Evolutionary conservation across 2,329 filamentous ascomycete species (phyloP).

Genomic region (Alternaria postmessia): DNA sequence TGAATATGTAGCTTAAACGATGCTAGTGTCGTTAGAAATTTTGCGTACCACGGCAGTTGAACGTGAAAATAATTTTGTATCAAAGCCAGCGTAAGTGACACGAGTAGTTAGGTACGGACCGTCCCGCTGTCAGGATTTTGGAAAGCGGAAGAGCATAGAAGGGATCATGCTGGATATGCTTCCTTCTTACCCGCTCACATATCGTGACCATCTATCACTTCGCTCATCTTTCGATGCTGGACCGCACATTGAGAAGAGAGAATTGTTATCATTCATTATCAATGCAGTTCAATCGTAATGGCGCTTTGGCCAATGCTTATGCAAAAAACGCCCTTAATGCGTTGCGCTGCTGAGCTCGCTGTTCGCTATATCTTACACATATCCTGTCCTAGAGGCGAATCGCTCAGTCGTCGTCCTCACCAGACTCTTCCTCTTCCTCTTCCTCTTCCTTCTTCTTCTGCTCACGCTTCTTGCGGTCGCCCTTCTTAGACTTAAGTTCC

Average conservation of each 20-base stretch:
- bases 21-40: neutral
- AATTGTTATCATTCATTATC: constrained; percentile 8
- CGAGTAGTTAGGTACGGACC: constrained; percentile 10
- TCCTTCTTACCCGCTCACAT: neutral
- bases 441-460: constrained; percentile 57
- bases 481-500: constrained; percentile 57
- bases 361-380: constrained; percentile 12
- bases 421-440: constrained; percentile 55
- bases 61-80: neutral
- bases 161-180: constrained; percentile 17
- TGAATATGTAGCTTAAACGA: neutral
- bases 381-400: constrained; percentile 12
- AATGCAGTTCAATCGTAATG: constrained; percentile 7
- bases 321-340: constrained; percentile 24
- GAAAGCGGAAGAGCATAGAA: constrained; percentile 1
- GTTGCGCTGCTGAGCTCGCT: constrained; percentile 8
- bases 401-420: constrained; percentile 44
- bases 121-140: constrained; percentile 8
- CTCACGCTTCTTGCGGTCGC: constrained; percentile 46
- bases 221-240: neutral
- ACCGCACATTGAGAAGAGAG: neutral
- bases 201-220: neutral
- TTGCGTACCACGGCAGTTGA: neutral
- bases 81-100: neutral
- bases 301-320: constrained; percentile 2